Evolutionary conservation across 306 rosid species (phyloP).

Genomic region (Carpinus viminea): DNA sequence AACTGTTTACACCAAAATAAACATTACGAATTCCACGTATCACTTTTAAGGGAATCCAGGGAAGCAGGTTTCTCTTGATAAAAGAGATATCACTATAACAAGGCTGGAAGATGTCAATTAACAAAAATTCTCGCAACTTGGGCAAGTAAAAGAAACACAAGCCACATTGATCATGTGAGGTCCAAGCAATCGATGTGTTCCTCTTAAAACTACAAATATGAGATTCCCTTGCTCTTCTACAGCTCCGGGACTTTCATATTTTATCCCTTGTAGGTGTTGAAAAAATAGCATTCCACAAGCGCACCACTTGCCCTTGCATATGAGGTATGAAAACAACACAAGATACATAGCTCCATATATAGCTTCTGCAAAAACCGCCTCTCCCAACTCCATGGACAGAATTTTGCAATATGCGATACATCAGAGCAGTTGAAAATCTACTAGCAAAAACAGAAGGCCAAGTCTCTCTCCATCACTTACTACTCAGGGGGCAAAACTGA

Average conservation of each 20-base stretch:
- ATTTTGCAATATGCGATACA: slow-evolving; percentile 10
- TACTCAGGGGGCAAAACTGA: slow-evolving; percentile 32
- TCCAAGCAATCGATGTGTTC: slow-evolving; percentile 14
- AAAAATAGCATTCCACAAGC: neutral
- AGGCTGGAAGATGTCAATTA: neutral
- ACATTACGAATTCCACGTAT: neutral
- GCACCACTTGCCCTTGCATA: neutral
- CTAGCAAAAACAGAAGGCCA: slow-evolving; percentile 9
- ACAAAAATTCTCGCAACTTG: neutral
- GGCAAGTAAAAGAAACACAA: neutral
- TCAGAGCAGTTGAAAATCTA: neutral
- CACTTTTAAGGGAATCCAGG: neutral
- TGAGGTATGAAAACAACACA: neutral
- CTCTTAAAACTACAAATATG: slow-evolving; percentile 4
- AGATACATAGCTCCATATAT: neutral
- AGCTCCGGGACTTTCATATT: neutral
- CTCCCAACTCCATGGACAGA: slow-evolving; percentile 13
- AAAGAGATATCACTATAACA: neutral
- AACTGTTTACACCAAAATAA: neutral
- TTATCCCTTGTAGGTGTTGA: neutral
- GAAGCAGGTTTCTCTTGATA: neutral
- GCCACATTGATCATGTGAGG: neutral
- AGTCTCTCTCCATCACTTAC: slow-evolving; percentile 13
- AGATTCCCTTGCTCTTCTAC: slow-evolving; percentile 1
- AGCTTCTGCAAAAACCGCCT: slow-evolving; percentile 19